Evolutionary conservation across 306 rosid species (phyloP), one percentile per base, ranked within the genome.

Genomic region (Potentilla sterilis): DNA sequence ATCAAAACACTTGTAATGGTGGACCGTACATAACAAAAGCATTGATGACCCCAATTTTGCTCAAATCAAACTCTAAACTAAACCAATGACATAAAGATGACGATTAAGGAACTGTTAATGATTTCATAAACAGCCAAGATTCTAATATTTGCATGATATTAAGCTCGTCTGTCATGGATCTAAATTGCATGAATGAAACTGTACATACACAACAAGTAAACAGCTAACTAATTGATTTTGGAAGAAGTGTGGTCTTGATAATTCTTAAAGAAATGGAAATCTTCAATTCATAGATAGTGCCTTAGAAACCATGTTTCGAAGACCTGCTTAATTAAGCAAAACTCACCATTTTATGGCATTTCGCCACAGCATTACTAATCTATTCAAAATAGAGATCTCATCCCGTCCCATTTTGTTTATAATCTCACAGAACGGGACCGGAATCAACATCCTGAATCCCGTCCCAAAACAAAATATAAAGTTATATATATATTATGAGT

Each of bases 331-430:
- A 35, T 37, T 69, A 55, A 54, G n/a, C n/a, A 52, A 38, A 81
- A 81, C 90, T 83, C 81, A 90, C 98, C 93, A 87, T 80, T 87
- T 92, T 69, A 84, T 92, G 89, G 85, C 95, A 89, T 77, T 85
- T 88, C 35, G 7, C 76, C 7, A 85, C 96, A 61, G 98, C 98
- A 59, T 55, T 81, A 49, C 83, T 52, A 81, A 92, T 83, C 59
- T 92, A 86, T 69, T 86, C 89, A 83, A 92, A n/a, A n/a, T n/a
- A n/a, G n/a, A n/a, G n/a, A n/a, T n/a, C n/a, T n/a, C n/a, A n/a
- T n/a, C n/a, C n/a, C n/a, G n/a, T n/a, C n/a, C n/a, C n/a, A n/a
- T n/a, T n/a, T n/a, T n/a, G n/a, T n/a, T n/a, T n/a, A n/a, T n/a
- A n/a, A n/a, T n/a, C n/a, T n/a, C n/a, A n/a, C n/a, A n/a, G n/a